Evolutionary conservation across 2,329 filamentous ascomycete species (phyloP), one percentile per base, ranked within the genome.

Genomic region (Canariomyces notabilis): DNA sequence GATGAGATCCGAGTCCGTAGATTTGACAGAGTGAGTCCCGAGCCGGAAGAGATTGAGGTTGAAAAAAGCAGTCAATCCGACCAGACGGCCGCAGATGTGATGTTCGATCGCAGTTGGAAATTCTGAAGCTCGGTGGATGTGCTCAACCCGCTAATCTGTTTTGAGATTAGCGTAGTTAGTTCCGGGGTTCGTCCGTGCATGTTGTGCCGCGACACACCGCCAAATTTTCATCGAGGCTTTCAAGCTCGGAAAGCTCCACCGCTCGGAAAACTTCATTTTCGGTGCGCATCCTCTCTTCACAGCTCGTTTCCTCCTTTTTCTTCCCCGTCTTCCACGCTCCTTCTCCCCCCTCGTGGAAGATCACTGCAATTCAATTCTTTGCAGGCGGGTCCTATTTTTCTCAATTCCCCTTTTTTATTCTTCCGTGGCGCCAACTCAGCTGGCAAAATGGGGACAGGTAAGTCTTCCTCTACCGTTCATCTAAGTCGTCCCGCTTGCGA

Each of bases 401-500:
- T 19, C 47, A 39, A 31, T 46, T 44, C 12, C 42, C 9, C n/a
- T 40, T 39, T 36, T 18, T 23, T 31, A 47, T 32, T 47, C 26
- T 33, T 21, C 31, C 18, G 18, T 52, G 47, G 49, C 48, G 22
- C 39, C 20, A 26, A 32, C 42, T 40, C 46, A 50, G 37, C 43
- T 33, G 51, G 46, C 50, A 55, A 50, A 39, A 59, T 59, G 57
- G 57, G 57, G 36, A 58, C 53, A 14, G 56, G 56, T 58, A 54
- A 12, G 54, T 37, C 20, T 26, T 34, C 23, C 20, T 21, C 42
- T 15, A 33, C 26, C 18, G 19, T 29, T 20, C 14, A 37, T 20
- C 32, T 37, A 19, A 48, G 42, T 54, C 64, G 73, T 50, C 26
- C 41, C n/a, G n/a, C n/a, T n/a, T n/a, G 48, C 51, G 9, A 19